phyloP scores from a whole-genome alignment of 352 stramenopile genomes.

The Globisporangium okanoganense region DNA sequence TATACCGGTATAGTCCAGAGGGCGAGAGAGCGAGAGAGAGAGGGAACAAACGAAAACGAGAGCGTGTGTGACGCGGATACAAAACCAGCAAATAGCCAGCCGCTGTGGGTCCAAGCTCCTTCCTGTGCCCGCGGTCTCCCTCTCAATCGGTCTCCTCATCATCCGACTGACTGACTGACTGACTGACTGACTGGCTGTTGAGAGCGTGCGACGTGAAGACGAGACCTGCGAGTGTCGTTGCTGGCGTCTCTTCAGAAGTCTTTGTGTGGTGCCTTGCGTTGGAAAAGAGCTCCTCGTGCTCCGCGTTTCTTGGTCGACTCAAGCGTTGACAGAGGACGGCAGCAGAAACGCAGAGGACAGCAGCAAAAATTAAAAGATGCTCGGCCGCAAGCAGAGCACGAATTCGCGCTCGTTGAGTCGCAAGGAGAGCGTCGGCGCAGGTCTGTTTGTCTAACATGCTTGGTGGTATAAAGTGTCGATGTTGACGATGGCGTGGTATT shows the following conservation, averaged over 20 bases:
- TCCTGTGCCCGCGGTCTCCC: too few relatives aligned
- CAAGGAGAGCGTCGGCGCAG: constrained; percentile 11
- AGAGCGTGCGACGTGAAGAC: not conserved
- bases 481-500: too few relatives aligned
- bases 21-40: too few relatives aligned
- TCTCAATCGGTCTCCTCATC: too few relatives aligned
- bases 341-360: not conserved
- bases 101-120: too few relatives aligned
- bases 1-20: too few relatives aligned
- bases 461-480: not conserved
- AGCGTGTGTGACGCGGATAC: too few relatives aligned
- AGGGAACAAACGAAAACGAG: too few relatives aligned
- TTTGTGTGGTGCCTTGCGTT: too few relatives aligned
- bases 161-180: not conserved
- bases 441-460: not conserved
- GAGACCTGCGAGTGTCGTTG: not conserved
- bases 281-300: not conserved
- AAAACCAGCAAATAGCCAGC: too few relatives aligned
- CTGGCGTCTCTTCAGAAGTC: too few relatives aligned
- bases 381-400: constrained; percentile 12
- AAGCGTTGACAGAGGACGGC: not conserved
- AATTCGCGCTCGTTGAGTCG: constrained; percentile 15
- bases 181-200: not conserved
- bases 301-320: not conserved
- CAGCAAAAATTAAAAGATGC: constrained; percentile 4